Evolutionary conservation across 257 asterid genomes (phyloP).

Genomic region (Solanum clarkiae): DNA sequence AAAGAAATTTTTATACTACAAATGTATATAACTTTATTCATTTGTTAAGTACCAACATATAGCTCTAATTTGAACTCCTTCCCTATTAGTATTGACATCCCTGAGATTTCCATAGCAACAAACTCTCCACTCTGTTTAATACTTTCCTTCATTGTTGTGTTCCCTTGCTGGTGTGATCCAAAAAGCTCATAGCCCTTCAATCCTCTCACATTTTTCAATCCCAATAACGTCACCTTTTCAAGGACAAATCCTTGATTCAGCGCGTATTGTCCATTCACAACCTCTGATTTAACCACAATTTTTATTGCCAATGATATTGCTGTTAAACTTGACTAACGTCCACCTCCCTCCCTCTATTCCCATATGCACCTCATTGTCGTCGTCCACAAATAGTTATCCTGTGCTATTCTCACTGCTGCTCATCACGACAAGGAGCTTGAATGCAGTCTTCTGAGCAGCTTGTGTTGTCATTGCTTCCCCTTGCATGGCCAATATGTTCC

Average conservation of each 20-base stretch:
- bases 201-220: conserved; percentile 8
- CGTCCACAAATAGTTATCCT: conserved; percentile 30
- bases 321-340: conserved; percentile 17
- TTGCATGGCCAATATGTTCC: conserved; percentile 34
- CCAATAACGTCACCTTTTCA: conserved; percentile 20
- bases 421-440: conserved; percentile 24
- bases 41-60: neutral
- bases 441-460: conserved; percentile 21
- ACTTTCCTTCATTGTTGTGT: neutral
- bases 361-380: conserved; percentile 29
- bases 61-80: conserved; percentile 21
- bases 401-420: conserved; percentile 18
- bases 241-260: conserved; percentile 14
- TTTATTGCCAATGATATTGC: conserved; percentile 1
- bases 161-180: neutral
- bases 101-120: conserved; percentile 11
- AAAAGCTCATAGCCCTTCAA: conserved; percentile 6
- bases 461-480: conserved; percentile 31
- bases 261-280: conserved; percentile 19
- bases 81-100: conserved; percentile 16
- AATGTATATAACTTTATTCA: neutral
- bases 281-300: conserved; percentile 15
- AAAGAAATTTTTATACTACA: neutral
- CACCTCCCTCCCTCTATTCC: conserved; percentile 17
- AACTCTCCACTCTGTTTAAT: neutral